Base-by-base conservation (phyloP, 164 flowering plant genomes). In the Stephania cephalantha region DNA sequence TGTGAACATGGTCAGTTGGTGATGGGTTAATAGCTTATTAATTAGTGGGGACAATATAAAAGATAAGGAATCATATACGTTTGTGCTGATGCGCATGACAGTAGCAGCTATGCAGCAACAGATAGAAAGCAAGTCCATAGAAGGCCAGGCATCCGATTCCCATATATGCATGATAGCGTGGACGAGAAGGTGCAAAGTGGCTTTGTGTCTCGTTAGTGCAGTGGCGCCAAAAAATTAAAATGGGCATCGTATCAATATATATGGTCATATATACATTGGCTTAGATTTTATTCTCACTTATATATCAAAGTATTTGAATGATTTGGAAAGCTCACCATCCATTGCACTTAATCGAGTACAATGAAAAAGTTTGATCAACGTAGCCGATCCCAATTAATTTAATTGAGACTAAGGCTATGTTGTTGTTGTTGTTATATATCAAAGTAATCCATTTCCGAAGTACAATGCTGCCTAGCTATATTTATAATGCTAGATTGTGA, bases 131-230 rank as follows among this genome's bases (percentile, higher is more conserved):
- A 55, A 46, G 65, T 52, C 9, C 50, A 42, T 9, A 58, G n/a
- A 30, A 72, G 50, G 1, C 71, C 71, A 75, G 1, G 76, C 71
- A 75, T 75, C 71, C 18, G 72, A 75, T 75, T 53, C 77, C 42
- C 52, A 68, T 52, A 53, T 68, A 2, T 1, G 77, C 25, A 25
- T 25, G 25, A 25, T 25, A 18, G 42, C 68, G 53, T 53, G 77
- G 67, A 75, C 11, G 72, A 42, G 77, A 53, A 9, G 7, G 50
- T 31, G 66, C 22, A 74, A 75, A 75, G 77, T 75, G 68, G 52
- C 66, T 75, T 68, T 74, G 65, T 74, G 71, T 74, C 13, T 35
- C 55, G 55, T 50, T 9, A 55, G 63, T 55, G 63, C 17, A 55
- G n/a, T 12, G 17, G 63, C 1, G 17, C 2, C 30, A 10, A 68